Evolutionary conservation across 2,329 filamentous ascomycete genomes (phyloP), one percentile per base, ranked within the genome.

Genomic region (Aspergillus fijiensis): DNA sequence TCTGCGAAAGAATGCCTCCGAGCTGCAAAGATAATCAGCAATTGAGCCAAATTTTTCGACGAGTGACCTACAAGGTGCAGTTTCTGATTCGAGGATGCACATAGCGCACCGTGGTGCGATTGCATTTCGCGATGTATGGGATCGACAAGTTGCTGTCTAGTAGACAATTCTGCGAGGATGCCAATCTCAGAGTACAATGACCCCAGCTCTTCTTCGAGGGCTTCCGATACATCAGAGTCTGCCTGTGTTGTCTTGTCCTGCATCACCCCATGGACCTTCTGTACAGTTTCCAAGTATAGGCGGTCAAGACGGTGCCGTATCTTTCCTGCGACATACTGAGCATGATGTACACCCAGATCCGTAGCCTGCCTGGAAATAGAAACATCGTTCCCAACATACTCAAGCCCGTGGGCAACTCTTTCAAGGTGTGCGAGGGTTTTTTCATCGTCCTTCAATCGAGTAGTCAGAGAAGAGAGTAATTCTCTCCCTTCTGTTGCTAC

Each of bases 111-210:
- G 50, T 74, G 74, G 23, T 67, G 66, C 47, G 69, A 68, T 42
- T 72, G 69, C 23, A 78, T 70, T 51, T 73, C 73, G 2, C 68
- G 69, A 25, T 75, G 61, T 52, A 79, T 77, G 5, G 76, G 73
- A 45, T 76, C 75, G 7, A 73, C 71, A 64, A 78, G 79, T 57
- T 76, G 71, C 50, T 80, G 77, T 60, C 73, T 74, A 1, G 74
- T 76, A 55, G 77, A 79, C 63, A 79, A 74, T n/a, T 78, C 73
- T 48, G 76, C 70, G 35, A 79, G 62, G 4, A 77, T 65, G 25
- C 71, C 73, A 49, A 79, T 76, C 52, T 79, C 76, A 0, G 74
- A 69, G 52, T 77, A 77, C 1, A 79, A 62, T 19, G 76, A 75
- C 33, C 72, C 74, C 12, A 78, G 63, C 58, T 79, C 76, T 54